Evolutionary conservation across 805 yeast genomes (phyloP).

Genomic region (Ogataea methylovora): DNA sequence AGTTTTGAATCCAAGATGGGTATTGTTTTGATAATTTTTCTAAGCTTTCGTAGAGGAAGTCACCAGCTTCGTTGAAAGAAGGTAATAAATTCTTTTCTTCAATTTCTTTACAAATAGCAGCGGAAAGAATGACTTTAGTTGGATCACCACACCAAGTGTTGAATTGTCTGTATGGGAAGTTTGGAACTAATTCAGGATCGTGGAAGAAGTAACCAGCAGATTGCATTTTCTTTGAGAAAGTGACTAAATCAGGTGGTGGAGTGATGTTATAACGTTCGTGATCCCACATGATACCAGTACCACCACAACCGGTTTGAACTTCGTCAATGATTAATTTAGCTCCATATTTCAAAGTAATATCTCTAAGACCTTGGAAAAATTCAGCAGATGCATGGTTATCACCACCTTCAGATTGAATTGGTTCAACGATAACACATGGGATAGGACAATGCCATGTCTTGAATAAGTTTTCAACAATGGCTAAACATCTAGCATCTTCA

Average conservation of each 20-base stretch:
- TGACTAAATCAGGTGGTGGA: constrained; percentile 76
- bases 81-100: constrained; percentile 50
- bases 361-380: constrained; percentile 80
- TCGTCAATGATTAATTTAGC: constrained; percentile 75
- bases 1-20: constrained; percentile 45
- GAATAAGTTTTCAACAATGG: constrained; percentile 65
- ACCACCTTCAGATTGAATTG: constrained; percentile 89
- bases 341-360: constrained; percentile 61
- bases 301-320: constrained; percentile 88
- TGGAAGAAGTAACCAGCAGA: constrained; percentile 83
- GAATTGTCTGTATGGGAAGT: constrained; percentile 79
- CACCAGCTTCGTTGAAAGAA: constrained; percentile 56
- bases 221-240: constrained; percentile 85
- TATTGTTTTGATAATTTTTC: constrained; percentile 43
- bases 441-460: constrained; percentile 65
- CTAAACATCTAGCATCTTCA: constrained; percentile 80
- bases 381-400: constrained; percentile 76
- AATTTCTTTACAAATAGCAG: constrained; percentile 63
- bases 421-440: constrained; percentile 87
- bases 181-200: constrained; percentile 65
- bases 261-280: constrained; percentile 77
- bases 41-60: constrained; percentile 53
- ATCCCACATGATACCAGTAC: constrained; percentile 82
- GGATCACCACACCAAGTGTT: constrained; percentile 96
- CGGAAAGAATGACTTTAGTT: constrained; percentile 68